Evolutionary conservation across 176 grass and related monocot species (phyloP).

Genomic region (Eragrostis nindensis): DNA sequence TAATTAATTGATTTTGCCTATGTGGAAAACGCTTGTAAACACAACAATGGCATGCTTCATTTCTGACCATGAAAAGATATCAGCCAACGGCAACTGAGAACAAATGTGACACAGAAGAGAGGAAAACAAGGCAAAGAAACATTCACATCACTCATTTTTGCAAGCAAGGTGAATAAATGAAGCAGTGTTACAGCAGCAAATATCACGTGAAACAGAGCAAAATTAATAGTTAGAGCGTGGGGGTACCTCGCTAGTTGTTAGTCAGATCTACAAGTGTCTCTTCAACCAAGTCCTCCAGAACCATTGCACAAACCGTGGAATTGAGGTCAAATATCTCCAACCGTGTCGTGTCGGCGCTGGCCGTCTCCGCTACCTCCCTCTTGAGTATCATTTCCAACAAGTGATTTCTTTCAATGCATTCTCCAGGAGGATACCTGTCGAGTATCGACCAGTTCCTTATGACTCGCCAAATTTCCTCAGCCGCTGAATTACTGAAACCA

Average conservation of each 20-base stretch:
- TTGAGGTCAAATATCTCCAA: conserved; percentile 67
- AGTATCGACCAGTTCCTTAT: conserved; percentile 77
- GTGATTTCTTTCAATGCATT: conserved; percentile 44
- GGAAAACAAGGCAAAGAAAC: conserved; percentile 22
- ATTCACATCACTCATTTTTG: conserved; percentile 49
- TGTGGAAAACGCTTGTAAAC: neutral
- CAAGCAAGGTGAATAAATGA: conserved; percentile 41
- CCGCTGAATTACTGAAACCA: conserved; percentile 26
- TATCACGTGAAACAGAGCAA: conserved; percentile 43
- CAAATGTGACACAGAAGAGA: conserved; percentile 33
- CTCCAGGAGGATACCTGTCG: conserved; percentile 48
- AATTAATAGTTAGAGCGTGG: conserved; percentile 47
- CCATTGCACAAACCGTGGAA: conserved; percentile 49
- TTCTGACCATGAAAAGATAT: conserved; percentile 31
- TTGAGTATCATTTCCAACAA: conserved; percentile 74
- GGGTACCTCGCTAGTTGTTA: conserved; percentile 64
- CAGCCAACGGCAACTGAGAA: conserved; percentile 19
- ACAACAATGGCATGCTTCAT: conserved; percentile 24
- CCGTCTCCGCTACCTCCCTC: conserved; percentile 56
- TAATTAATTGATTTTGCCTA: conserved; percentile 19
- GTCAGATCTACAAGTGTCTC: conserved; percentile 61
- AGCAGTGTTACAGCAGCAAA: conserved; percentile 56
- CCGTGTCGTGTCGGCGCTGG: conserved; percentile 33
- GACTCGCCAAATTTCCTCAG: conserved; percentile 68
- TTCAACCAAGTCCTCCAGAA: conserved; percentile 71